Evolutionary conservation across 176 grass and related monocot species (phyloP).

Genomic region (Aegilops umbellulata): DNA sequence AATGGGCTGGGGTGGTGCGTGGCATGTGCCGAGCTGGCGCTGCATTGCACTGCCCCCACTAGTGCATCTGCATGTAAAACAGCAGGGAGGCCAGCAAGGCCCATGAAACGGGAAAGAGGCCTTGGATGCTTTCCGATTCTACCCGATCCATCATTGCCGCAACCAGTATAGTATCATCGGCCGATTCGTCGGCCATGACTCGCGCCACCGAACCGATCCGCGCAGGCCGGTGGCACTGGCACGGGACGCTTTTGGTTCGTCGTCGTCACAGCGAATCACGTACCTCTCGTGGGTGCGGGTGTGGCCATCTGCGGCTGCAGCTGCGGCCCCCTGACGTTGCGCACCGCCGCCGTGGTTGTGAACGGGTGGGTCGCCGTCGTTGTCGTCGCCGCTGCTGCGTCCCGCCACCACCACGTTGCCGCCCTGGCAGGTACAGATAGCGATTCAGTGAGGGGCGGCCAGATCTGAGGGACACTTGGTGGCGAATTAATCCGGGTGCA

Average conservation of each 20-base stretch:
- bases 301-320: background rate
- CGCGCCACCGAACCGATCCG: no score
- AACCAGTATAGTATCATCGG: background rate
- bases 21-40: constrained; percentile 31
- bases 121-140: constrained; percentile 44
- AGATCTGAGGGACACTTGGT: background rate
- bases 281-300: constrained; percentile 29
- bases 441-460: no score
- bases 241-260: background rate
- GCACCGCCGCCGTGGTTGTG: constrained; percentile 19
- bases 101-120: constrained; percentile 23
- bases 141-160: background rate
- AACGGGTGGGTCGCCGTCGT: background rate
- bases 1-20: constrained; percentile 11
- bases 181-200: no score
- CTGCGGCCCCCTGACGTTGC: constrained; percentile 17
- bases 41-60: no score
- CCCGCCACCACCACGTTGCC: constrained; percentile 29
- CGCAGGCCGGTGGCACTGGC: no score
- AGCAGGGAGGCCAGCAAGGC: background rate
- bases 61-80: constrained; percentile 13
- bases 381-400: constrained; percentile 12
- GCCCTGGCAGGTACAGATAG: background rate
- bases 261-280: constrained; percentile 23
- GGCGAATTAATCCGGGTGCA: background rate